phyloP scores from a whole-genome alignment of 2,329 filamentous ascomycete species.

The Dendryphion nanum region DNA sequence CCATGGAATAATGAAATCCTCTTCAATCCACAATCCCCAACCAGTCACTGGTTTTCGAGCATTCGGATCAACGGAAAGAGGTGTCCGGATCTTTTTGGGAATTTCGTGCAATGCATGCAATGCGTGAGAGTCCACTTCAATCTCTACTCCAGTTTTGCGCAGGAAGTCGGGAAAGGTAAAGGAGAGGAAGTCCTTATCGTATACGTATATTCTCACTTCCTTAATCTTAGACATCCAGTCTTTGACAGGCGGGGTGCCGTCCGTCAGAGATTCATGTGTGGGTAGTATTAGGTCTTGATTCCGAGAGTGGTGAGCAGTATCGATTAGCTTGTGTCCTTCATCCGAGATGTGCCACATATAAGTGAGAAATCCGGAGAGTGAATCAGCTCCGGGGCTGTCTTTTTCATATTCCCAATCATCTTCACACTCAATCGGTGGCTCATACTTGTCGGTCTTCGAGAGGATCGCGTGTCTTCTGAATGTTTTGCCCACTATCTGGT shows the following conservation, averaged over 20 bases:
- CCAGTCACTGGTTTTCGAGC: neutral
- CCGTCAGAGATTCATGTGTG: too few relatives aligned
- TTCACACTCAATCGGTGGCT: neutral
- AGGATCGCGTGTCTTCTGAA: neutral
- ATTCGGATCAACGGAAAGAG: neutral
- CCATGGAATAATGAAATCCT: neutral
- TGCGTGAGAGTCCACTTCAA: neutral
- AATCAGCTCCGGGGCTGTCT: neutral
- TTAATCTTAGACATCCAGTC: neutral
- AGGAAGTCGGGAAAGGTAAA: neutral
- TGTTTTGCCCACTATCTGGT: neutral
- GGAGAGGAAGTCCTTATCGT: neutral
- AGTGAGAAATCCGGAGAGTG: neutral
- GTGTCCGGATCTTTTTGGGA: neutral
- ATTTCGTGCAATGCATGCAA: neutral
- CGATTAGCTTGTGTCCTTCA: neutral
- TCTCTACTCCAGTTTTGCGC: neutral
- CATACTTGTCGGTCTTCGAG: neutral
- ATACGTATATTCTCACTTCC: neutral
- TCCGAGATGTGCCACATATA: neutral
- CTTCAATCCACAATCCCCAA: slow-evolving; percentile 1
- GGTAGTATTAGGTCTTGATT: neutral
- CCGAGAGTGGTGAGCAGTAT: neutral
- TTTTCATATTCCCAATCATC: neutral
- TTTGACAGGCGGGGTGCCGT: neutral